phyloP scores from a whole-genome alignment of 202 grass and related monocot genomes.

The Cymbopogon flexuosus region DNA sequence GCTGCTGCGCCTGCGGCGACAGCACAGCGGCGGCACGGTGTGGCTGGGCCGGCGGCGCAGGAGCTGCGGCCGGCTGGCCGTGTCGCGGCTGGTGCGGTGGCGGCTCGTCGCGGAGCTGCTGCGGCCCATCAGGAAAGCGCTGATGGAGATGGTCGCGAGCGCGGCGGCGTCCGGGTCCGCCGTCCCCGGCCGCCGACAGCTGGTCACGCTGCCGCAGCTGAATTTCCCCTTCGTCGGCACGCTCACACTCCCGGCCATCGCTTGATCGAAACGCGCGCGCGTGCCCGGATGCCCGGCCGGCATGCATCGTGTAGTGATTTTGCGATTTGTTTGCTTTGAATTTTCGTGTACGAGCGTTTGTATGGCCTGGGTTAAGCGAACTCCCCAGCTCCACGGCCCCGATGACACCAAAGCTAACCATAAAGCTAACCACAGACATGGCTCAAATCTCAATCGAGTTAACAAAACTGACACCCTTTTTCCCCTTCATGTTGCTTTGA shows the following conservation, averaged over 20 bases:
- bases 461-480: not conserved
- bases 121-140: constrained; percentile 47
- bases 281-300: not conserved
- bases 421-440: too few species aligned
- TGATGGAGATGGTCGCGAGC: constrained; percentile 31
- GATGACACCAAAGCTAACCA: not conserved
- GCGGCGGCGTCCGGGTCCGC: not conserved
- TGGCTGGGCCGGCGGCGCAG: constrained; percentile 40
- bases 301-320: constrained; percentile 20
- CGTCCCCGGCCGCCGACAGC: not conserved
- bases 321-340: not conserved
- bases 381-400: not conserved
- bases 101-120: constrained; percentile 48
- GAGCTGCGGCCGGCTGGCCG: constrained; percentile 30
- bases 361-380: not conserved
- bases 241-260: constrained; percentile 40
- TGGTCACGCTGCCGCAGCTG: constrained; percentile 36
- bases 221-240: constrained; percentile 49
- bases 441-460: not conserved
- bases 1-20: constrained; percentile 17
- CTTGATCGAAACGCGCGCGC: not conserved
- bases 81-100: constrained; percentile 50
- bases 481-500: not conserved
- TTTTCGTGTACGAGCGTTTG: not conserved
- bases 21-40: constrained; percentile 40